Conservation (phyloP, 1,139 yeast genomes). For the Candida sp. region DNA sequence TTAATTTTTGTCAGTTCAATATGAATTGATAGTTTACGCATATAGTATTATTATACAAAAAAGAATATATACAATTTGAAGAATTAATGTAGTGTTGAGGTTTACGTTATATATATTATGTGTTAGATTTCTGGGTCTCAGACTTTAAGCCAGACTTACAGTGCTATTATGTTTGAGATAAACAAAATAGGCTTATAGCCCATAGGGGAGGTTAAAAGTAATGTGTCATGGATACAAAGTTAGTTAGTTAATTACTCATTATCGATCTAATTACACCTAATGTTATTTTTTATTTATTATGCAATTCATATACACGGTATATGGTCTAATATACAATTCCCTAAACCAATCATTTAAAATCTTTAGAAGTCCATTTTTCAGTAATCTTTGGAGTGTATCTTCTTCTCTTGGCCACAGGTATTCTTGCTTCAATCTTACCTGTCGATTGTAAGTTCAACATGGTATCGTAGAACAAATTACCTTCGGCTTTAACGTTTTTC, state of each 20-base stretch:
- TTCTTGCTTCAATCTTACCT: slow-evolving; percentile 85
- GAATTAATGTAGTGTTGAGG: no score
- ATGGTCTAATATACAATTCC: slow-evolving; percentile 2
- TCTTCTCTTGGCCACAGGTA: slow-evolving; percentile 65
- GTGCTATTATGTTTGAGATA: no score
- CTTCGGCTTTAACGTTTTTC: slow-evolving; percentile 86
- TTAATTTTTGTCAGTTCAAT: no score
- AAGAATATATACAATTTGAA: no score
- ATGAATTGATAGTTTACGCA: neutral
- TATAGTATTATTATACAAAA: neutral
- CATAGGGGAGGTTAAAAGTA: no score
- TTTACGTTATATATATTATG: neutral
- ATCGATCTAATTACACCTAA: no score
- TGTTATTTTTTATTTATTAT: neutral
- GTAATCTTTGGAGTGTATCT: slow-evolving; percentile 70
- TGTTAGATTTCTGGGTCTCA: no score
- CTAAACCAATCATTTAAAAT: slow-evolving; percentile 55
- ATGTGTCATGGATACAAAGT: no score
- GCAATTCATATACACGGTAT: neutral
- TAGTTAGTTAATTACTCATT: no score
- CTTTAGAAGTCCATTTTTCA: slow-evolving; percentile 92
- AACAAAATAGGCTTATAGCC: no score
- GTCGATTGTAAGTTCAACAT: slow-evolving; percentile 77
- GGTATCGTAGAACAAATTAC: slow-evolving; percentile 78
- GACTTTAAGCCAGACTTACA: no score